A percentile compares a stretch with the other conserved stretches of the same genome.
Evolutionary conservation across 208 protist genomes (phyloP).

Genomic region (Endotrypanum monterogeii): DNA sequence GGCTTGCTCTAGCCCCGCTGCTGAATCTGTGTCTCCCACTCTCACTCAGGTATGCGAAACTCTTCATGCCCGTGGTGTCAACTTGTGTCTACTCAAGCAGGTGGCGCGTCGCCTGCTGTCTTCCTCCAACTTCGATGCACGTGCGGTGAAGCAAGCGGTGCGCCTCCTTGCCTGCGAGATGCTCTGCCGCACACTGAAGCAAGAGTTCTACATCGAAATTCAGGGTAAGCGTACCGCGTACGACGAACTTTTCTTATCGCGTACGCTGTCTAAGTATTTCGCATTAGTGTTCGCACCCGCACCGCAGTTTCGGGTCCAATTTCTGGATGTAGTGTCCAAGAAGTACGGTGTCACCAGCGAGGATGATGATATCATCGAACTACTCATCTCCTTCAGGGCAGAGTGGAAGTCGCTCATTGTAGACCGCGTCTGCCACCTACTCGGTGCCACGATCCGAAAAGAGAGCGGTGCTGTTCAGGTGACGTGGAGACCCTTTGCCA

Average conservation of each 20-base stretch:
- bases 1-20: conserved; percentile 20
- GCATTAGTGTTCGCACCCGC: conserved; percentile 44
- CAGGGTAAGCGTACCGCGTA: conserved; percentile 84
- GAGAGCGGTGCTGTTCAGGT: conserved; percentile 27
- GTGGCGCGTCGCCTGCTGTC: conserved; percentile 38
- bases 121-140: conserved; percentile 10
- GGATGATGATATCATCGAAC: conserved; percentile 57
- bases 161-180: conserved; percentile 64
- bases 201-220: conserved; percentile 85
- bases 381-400: conserved; percentile 41
- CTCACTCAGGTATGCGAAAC: conserved; percentile 32
- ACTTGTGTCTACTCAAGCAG: conserved; percentile 82
- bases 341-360: conserved; percentile 81
- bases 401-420: conserved; percentile 50
- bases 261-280: conserved; percentile 58
- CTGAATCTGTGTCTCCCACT: neutral
- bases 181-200: conserved; percentile 74
- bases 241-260: conserved; percentile 50
- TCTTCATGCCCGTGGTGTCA: conserved; percentile 74
- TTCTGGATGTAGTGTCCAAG: conserved; percentile 57
- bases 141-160: conserved; percentile 26
- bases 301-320: conserved; percentile 43
- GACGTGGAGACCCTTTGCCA: conserved; percentile 50
- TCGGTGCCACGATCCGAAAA: conserved; percentile 55
- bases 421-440: conserved; percentile 59